Percentiles rank a stretch among this genome's conserved stretches.
Evolutionary conservation across 73 alveolate genomes (phyloP).

Genomic region (Paramecium sexaurelia): DNA sequence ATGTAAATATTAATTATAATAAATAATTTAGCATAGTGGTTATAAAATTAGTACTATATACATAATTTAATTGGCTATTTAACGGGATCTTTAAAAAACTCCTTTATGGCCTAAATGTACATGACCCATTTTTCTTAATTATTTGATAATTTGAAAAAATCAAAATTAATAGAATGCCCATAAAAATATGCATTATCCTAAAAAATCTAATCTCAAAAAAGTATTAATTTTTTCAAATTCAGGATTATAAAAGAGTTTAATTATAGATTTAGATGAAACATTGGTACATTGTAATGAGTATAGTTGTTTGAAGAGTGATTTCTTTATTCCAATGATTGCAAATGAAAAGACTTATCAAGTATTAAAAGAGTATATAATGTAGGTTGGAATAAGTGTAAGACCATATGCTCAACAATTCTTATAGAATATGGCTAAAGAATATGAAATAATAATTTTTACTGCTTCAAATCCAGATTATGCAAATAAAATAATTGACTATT

Average conservation of each 20-base stretch:
- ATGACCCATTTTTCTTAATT: not conserved
- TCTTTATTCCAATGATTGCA: not conserved
- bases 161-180: not conserved
- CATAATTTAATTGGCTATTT: not conserved
- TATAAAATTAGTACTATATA: not conserved
- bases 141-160: not conserved
- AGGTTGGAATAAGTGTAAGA: conserved; percentile 68
- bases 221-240: not conserved
- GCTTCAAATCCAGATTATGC: conserved; percentile 75
- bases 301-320: conserved; percentile 44
- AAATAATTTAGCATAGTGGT: not conserved
- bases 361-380: not conserved
- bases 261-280: conserved; percentile 64
- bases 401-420: conserved; percentile 51
- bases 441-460: conserved; percentile 77
- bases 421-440: conserved; percentile 58
- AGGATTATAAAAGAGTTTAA: not conserved
- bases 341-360: conserved; percentile 11
- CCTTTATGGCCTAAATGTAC: conserved; percentile 16
- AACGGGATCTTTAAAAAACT: not conserved
- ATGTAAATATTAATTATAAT: not conserved
- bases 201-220: not conserved
- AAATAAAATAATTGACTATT: conserved; percentile 69
- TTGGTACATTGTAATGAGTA: conserved; percentile 60
- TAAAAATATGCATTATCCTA: not conserved